Conservation (phyloP, 495 filamentous ascomycete species). For the Melanomma pulvis-pyrius region DNA sequence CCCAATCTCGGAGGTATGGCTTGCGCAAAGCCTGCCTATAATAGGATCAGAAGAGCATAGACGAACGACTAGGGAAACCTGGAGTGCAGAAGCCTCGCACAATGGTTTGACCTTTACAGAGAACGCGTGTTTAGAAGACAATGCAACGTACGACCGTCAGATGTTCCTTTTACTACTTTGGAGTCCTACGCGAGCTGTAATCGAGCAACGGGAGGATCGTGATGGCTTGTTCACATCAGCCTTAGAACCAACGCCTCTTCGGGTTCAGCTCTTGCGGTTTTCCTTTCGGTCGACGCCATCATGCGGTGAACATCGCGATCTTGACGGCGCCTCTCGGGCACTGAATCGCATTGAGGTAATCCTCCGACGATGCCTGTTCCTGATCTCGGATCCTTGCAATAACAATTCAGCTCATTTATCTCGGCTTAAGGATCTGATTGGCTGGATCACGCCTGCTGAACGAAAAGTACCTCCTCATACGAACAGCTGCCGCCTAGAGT, state of each 20-base stretch:
- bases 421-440: constrained; percentile 7
- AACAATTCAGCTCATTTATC: constrained; percentile 21
- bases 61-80: constrained; percentile 3
- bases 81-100: background rate
- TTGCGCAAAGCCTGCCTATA: constrained; percentile 28
- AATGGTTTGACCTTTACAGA: background rate
- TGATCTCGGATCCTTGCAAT: constrained; percentile 1
- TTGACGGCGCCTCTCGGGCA: background rate
- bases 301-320: constrained; percentile 5
- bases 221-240: constrained; percentile 6
- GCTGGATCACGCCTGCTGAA: constrained; percentile 9
- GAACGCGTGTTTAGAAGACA: background rate
- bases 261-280: background rate
- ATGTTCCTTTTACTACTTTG: background rate
- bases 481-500: constrained; percentile 13
- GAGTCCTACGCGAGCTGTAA: constrained; percentile 1
- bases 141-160: background rate
- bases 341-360: background rate
- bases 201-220: background rate
- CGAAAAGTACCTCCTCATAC: constrained; percentile 11
- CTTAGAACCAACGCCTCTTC: background rate
- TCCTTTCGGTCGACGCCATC: background rate
- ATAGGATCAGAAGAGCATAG: background rate
- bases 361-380: background rate
- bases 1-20: background rate